Evolutionary conservation across 2,329 filamentous ascomycete species (phyloP), one percentile per base, ranked within the genome.

Genomic region (Verticillium dahliae): DNA sequence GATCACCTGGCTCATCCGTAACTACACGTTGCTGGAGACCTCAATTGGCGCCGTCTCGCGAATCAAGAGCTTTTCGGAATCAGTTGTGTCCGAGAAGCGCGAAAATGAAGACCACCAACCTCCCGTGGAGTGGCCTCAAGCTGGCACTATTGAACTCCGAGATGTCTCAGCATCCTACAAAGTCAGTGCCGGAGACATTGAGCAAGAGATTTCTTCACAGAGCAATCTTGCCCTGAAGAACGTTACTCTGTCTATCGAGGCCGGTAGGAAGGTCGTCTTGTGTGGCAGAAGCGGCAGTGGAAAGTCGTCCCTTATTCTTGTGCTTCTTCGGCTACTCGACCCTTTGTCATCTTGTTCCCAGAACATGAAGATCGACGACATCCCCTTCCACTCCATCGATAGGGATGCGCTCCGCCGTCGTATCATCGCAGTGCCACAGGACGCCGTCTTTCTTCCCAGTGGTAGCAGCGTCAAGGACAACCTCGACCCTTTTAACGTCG

Each of bases 391-490:
- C 56, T 64, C 64, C 18, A 70, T 82, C 18, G 67, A 77, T 62
- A 74, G 78, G 11, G 22, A 67, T 2, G 64, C 66, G 0, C 71
- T 82, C 1, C 77, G 80, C 10, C 68, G 74, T 33, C 75, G 73
- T 1, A 69, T 83, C 54, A 76, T 80, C 55, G 76, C 78, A 13
- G 68, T 82, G 1, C 78, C 80, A 1, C 80, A 83, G 66, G 80
- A 82, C 4, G 67, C 78, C 0, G 75, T 79, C 6, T 80, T 82
- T 67, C 66, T 81, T 3, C 74, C 74, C 0, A 74, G 72, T 38
- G 73, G 70, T 6, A 73, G 70, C 58, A 75, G 70, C 4, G 72
- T 75, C 60, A 69, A 68, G 22, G 57, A 67, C 14, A 77, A 80
- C 63, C 70, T 79, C 1, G 77, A 79, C 62, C 74, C 75, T 0